These are phyloP conservation scores for Odontarrhena argentea DNA, from an alignment of 345 rosid genomes.

Conservation along the genomic window DNA sequence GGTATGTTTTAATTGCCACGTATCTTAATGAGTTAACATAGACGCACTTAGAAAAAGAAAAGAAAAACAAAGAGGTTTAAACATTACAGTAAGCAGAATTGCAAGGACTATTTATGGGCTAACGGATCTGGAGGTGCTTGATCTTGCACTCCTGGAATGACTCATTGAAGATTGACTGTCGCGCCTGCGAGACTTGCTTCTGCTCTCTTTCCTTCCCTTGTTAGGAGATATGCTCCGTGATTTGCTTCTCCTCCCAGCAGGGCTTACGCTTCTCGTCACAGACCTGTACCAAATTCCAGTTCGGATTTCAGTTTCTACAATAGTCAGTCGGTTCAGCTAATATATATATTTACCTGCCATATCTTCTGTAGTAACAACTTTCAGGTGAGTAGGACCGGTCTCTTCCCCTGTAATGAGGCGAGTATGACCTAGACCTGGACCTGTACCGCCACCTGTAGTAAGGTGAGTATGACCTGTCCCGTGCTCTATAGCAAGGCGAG, in stretches of 20 bases:
- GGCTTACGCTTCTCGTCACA: constrained; percentile 46
- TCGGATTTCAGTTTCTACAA: constrained; percentile 21
- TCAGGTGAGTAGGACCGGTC: constrained; percentile 41
- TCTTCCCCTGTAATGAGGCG: constrained; percentile 39
- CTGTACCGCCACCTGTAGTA: background rate
- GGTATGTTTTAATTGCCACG: no score
- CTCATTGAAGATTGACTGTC: constrained; percentile 47
- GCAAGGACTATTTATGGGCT: constrained; percentile 39
- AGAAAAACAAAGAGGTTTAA: no score
- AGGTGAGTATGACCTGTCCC: constrained; percentile 20
- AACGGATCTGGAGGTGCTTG: constrained; percentile 66
- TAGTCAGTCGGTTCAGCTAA: background rate
- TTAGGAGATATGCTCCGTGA: constrained; percentile 45
- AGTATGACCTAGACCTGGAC: constrained; percentile 19
- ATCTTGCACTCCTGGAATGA: constrained; percentile 52
- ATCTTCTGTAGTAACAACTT: constrained; percentile 30
- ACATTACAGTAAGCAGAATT: background rate
- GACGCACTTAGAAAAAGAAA: no score
- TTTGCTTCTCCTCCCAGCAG: constrained; percentile 44
- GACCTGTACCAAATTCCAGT: constrained; percentile 46
- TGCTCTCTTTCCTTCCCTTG: constrained; percentile 35
- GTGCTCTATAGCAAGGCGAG: constrained; percentile 45
- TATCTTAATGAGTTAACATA: no score
- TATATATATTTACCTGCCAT: background rate
- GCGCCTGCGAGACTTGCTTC: constrained; percentile 22